Conservation (phyloP, 2,329 filamentous ascomycete species). For the Beauveria pseudobassiana region DNA sequence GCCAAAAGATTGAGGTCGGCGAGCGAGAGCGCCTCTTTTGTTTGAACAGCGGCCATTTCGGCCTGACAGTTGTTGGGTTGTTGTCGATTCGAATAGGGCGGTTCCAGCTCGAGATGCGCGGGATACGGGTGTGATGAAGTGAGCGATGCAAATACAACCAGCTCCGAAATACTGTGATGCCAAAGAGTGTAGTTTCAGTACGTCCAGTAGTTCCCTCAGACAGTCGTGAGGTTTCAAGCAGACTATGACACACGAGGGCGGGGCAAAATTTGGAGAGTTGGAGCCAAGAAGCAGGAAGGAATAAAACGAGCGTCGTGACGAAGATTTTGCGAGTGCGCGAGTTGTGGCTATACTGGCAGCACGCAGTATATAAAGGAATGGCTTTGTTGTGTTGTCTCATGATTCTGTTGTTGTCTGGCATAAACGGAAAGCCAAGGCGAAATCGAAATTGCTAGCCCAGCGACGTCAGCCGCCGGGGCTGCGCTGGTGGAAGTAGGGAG, state of each 20-base stretch:
- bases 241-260: neutral
- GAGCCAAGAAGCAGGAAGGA: neutral
- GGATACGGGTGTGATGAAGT: neutral
- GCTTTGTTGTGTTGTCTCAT: neutral
- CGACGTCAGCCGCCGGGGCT: constrained; percentile 10
- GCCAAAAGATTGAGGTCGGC: constrained; percentile 73
- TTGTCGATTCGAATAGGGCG: neutral
- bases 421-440: neutral
- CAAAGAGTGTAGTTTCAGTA: neutral
- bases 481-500: no score
- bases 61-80: neutral
- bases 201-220: neutral
- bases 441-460: neutral
- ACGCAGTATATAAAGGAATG: neutral
- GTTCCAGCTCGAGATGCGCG: neutral
- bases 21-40: constrained; percentile 75
- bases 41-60: neutral
- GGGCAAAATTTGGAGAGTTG: neutral
- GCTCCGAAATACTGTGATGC: neutral
- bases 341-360: neutral
- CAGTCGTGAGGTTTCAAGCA: neutral
- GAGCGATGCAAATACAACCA: no score
- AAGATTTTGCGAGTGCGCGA: neutral
- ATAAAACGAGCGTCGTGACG: neutral
- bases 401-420: neutral